Evolutionary conservation across 345 rosid species (phyloP).

Genomic region (Theobroma cacao): DNA sequence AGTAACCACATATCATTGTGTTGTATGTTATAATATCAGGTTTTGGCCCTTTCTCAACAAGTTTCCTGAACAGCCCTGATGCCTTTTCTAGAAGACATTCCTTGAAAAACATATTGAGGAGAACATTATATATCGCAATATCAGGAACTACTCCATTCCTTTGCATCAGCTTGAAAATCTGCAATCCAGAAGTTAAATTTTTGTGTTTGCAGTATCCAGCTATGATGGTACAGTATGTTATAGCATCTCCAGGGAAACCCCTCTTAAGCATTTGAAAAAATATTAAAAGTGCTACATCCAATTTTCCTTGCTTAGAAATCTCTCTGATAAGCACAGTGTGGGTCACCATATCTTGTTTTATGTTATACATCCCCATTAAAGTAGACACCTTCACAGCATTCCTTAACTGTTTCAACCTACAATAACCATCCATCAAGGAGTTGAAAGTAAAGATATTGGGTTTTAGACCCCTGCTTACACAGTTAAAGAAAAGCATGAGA

Average conservation of each 20-base stretch:
- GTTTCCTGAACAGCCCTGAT: conserved; percentile 21
- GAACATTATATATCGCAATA: conserved; percentile 42
- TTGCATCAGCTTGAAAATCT: conserved; percentile 41
- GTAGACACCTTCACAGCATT: conserved; percentile 34
- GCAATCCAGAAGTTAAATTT: conserved; percentile 36
- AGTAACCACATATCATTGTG: conserved; percentile 49
- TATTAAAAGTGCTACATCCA: conserved; percentile 28
- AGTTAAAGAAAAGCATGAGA: conserved; percentile 36
- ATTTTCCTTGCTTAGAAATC: conserved; percentile 19
- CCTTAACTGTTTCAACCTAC: conserved; percentile 25
- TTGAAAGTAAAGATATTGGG: conserved; percentile 40
- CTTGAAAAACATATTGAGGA: conserved; percentile 35
- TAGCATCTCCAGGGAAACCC: conserved; percentile 40
- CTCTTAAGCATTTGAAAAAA: conserved; percentile 48
- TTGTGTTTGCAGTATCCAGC: conserved; percentile 39
- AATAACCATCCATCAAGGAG: conserved; percentile 46
- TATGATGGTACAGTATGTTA: conserved; percentile 45
- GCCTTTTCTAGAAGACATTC: conserved; percentile 25
- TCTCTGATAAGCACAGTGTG: conserved; percentile 36
- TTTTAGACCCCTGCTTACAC: conserved; percentile 18
- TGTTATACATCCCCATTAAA: conserved; percentile 20
- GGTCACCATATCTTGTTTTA: conserved; percentile 42
- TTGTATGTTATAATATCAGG: conserved; percentile 54
- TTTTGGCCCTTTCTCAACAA: conserved; percentile 29
- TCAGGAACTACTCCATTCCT: conserved; percentile 32